Conservation (phyloP, 169 alveolate species). For the Plasmodium coatneyi region DNA sequence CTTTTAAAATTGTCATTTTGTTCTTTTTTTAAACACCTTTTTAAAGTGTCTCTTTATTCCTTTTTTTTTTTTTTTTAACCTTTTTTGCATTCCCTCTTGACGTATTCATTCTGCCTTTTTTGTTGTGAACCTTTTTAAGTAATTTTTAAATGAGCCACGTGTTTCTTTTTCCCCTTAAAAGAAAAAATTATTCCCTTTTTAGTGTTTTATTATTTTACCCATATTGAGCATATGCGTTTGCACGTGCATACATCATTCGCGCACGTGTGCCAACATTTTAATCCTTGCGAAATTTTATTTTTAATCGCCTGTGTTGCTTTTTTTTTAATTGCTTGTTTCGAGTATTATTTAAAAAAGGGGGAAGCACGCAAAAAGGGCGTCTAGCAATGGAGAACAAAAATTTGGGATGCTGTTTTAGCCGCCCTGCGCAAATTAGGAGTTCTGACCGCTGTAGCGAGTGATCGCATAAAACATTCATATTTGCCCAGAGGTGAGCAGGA, state of each 20-base stretch:
- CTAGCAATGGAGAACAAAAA: neutral
- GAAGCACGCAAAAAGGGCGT: neutral
- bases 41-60: neutral
- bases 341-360: neutral
- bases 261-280: constrained; percentile 2
- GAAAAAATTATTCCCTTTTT: neutral
- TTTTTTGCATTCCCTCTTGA: neutral
- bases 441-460: neutral
- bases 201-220: neutral
- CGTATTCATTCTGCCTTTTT: neutral
- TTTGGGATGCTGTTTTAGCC: neutral
- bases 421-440: neutral
- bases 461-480: neutral
- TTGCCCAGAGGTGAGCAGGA: neutral
- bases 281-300: neutral
- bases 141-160: neutral
- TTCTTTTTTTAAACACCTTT: neutral
- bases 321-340: neutral
- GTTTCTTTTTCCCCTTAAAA: neutral
- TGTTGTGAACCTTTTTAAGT: neutral
- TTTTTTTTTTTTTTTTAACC: no score
- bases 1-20: neutral
- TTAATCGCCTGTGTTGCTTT: neutral
- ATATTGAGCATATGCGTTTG: neutral
- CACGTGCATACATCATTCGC: neutral